Conservation (phyloP, 192 early-diverging fungal species). For the Backusella mclennaniae region DNA sequence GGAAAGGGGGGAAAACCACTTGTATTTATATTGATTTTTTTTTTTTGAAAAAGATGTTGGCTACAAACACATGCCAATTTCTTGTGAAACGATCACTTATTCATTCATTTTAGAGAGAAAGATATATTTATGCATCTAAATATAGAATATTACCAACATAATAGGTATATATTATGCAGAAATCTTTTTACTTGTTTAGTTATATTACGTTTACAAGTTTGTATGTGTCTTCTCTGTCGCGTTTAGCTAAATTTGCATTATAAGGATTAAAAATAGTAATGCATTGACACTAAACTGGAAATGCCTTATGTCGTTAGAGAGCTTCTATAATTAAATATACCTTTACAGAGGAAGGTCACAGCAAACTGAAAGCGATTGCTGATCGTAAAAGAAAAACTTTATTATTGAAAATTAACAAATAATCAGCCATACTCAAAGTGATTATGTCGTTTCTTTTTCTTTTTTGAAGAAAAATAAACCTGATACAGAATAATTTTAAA, state of each 20-base stretch:
- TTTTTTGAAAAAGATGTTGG: neutral
- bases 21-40: neutral
- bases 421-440: neutral
- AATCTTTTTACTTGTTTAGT: neutral
- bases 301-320: neutral
- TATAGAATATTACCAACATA: neutral
- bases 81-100: neutral
- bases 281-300: neutral
- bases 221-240: neutral
- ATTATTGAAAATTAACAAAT: neutral
- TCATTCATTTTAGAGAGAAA: neutral
- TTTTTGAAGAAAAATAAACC: neutral
- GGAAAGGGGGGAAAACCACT: neutral
- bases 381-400: neutral
- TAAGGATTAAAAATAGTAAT: too few relatives aligned
- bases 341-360: neutral
- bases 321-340: neutral
- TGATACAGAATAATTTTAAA: too few relatives aligned
- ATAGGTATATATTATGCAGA: neutral
- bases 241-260: too few relatives aligned
- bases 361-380: neutral
- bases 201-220: neutral
- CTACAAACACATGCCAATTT: neutral
- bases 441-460: neutral
- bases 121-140: neutral